Conservation (phyloP, 2,329 filamentous ascomycete genomes). For the Colletotrichum ledebouriae region DNA sequence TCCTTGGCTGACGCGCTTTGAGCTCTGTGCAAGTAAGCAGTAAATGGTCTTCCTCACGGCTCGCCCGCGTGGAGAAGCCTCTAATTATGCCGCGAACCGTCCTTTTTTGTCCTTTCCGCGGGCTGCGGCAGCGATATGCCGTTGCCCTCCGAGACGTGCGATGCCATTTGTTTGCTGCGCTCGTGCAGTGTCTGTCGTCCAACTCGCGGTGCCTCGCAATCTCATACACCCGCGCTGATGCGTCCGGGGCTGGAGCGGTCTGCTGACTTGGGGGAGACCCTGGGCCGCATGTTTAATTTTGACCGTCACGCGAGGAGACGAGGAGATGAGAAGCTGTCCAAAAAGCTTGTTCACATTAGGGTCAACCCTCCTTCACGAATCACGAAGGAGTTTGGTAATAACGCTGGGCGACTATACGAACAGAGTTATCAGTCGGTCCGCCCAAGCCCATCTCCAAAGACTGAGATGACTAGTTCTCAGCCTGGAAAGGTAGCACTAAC, state of each 20-base stretch:
- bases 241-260: slow-evolving; percentile 1
- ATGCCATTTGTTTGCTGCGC: slow-evolving; percentile 33
- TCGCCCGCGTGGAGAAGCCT: slow-evolving; percentile 28
- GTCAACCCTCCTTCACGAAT: not conserved
- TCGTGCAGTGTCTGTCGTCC: slow-evolving; percentile 24
- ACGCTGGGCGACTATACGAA: not conserved
- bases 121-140: slow-evolving; percentile 20
- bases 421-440: not conserved
- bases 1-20: slow-evolving; percentile 37
- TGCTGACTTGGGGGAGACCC: slow-evolving; percentile 9
- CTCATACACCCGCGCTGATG: not conserved
- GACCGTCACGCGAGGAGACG: slow-evolving; percentile 14
- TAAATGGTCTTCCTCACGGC: slow-evolving; percentile 11
- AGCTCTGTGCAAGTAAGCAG: slow-evolving; percentile 8
- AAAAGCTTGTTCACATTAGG: slow-evolving; percentile 34
- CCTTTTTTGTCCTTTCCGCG: slow-evolving; percentile 1
- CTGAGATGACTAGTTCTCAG: not conserved
- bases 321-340: slow-evolving; percentile 11
- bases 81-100: slow-evolving; percentile 18
- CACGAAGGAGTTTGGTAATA: not conserved
- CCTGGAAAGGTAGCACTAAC: not conserved
- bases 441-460: slow-evolving; percentile 12
- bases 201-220: slow-evolving; percentile 20
- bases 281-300: slow-evolving; percentile 3
- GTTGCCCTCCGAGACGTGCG: slow-evolving; percentile 7